A percentile compares a stretch with the other conserved stretches of the same genome.
Conservation (phyloP, 345 rosid genomes). For the Erucastrum elatum region DNA sequence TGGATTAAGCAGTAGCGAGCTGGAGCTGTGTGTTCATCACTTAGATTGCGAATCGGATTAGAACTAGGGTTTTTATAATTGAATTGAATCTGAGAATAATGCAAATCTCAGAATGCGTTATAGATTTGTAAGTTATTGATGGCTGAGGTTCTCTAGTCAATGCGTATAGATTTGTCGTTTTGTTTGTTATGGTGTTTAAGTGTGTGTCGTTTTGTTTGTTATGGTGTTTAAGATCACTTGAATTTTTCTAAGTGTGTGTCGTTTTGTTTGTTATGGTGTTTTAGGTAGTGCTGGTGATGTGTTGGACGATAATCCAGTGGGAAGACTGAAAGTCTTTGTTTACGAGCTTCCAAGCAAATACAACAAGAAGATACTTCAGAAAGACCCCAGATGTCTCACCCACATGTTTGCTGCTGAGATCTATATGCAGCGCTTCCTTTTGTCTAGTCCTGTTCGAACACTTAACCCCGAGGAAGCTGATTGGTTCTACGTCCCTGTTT, state of each 20-base stretch:
- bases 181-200: too few species aligned
- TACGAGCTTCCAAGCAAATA: conserved; percentile 96
- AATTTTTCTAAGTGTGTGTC: not conserved
- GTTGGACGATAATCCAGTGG: conserved; percentile 93
- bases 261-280: not conserved
- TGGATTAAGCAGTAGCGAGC: not conserved
- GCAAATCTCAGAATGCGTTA: not conserved
- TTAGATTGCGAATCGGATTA: not conserved
- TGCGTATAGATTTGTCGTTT: not conserved
- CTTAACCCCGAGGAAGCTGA: conserved; percentile 96
- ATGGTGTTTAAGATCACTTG: too few species aligned
- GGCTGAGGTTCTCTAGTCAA: not conserved
- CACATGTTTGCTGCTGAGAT: conserved; percentile 99
- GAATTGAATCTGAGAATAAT: conserved; percentile 10
- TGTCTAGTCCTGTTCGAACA: conserved; percentile 92
- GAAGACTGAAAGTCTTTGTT: conserved; percentile 88
- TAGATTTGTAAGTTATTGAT: conserved; percentile 7
- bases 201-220: not conserved
- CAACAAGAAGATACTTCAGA: conserved; percentile 92
- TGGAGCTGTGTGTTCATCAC: conserved; percentile 1
- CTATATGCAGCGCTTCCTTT: conserved; percentile 90
- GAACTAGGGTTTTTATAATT: not conserved
- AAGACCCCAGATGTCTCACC: conserved; percentile 86
- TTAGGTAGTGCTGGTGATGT: conserved; percentile 99
- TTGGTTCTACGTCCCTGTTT: conserved; percentile 97